Evolutionary conservation across 495 filamentous ascomycete species (phyloP).

Genomic region (Neurospora sp.): DNA sequence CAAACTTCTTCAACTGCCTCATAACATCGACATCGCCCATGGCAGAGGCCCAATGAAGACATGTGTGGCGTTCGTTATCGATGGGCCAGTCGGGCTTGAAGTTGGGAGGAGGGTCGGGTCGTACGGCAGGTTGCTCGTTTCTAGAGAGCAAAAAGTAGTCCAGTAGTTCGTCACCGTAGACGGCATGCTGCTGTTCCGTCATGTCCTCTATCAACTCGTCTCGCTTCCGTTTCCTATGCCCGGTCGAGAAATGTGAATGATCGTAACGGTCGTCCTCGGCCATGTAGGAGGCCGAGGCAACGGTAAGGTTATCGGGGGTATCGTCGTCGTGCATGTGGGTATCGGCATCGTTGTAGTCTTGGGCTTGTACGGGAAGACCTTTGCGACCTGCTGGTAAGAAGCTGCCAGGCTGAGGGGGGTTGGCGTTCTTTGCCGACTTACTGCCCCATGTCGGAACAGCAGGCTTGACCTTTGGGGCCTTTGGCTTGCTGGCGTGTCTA

Average conservation of each 20-base stretch:
- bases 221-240: constrained; percentile 71
- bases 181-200: constrained; percentile 70
- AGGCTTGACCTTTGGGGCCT: constrained; percentile 49
- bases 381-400: constrained; percentile 20
- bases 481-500: constrained; percentile 75
- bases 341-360: constrained; percentile 39
- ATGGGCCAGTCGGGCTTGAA: constrained; percentile 84
- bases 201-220: constrained; percentile 56
- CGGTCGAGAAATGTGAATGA: constrained; percentile 52
- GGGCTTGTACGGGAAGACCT: constrained; percentile 19
- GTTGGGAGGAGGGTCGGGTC: constrained; percentile 67
- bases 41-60: constrained; percentile 93
- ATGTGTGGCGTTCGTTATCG: constrained; percentile 79
- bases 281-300: constrained; percentile 72
- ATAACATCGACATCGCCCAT: constrained; percentile 95
- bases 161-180: constrained; percentile 83
- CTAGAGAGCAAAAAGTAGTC: constrained; percentile 88
- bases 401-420: constrained; percentile 7
- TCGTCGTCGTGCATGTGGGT: constrained; percentile 67
- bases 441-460: constrained; percentile 44
- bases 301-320: constrained; percentile 66
- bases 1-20: constrained; percentile 66
- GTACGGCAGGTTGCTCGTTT: constrained; percentile 54
- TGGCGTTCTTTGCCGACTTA: constrained; percentile 21
- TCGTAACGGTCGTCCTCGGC: constrained; percentile 69